Evolutionary conservation across 495 filamentous ascomycete species (phyloP).

Genomic region (Talaromyces trachyspermus): DNA sequence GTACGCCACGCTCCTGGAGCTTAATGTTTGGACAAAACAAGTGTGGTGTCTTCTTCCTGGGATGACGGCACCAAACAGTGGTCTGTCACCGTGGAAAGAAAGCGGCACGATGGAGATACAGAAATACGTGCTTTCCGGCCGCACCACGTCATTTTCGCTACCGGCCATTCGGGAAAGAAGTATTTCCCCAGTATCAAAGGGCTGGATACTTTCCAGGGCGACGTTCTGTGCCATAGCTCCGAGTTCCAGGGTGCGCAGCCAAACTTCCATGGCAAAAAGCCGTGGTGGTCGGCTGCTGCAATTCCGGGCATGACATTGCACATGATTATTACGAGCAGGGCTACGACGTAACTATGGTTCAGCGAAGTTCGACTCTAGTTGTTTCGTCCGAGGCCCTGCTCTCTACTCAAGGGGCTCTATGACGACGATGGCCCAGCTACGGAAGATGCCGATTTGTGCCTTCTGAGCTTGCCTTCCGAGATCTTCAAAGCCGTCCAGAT

Average conservation of each 20-base stretch:
- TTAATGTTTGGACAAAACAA: conserved; percentile 67
- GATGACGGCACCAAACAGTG: conserved; percentile 47
- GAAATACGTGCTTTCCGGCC: conserved; percentile 31
- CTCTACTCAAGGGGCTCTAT: conserved; percentile 52
- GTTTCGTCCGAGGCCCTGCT: conserved; percentile 53
- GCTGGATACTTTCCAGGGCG: conserved; percentile 40
- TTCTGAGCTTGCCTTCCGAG: conserved; percentile 47
- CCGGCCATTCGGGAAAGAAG: conserved; percentile 44
- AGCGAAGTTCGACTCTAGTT: conserved; percentile 69
- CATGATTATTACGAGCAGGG: conserved; percentile 78
- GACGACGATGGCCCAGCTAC: conserved; percentile 48
- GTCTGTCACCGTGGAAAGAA: conserved; percentile 47
- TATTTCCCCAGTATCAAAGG: conserved; percentile 36
- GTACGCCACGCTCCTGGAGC: conserved; percentile 64
- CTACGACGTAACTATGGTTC: conserved; percentile 66
- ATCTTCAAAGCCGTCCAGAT: conserved; percentile 49
- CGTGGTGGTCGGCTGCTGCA: conserved; percentile 72
- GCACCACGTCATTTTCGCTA: conserved; percentile 41
- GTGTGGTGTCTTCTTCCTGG: conserved; percentile 44
- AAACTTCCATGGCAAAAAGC: conserved; percentile 53
- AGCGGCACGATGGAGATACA: conserved; percentile 31
- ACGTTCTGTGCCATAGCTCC: conserved; percentile 35
- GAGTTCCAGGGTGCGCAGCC: conserved; percentile 29
- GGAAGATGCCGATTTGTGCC: conserved; percentile 58
- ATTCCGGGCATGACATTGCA: conserved; percentile 79